Base-by-base conservation (phyloP, 768 basidiomycete genomes). In the Rhodotorula graminis region DNA sequence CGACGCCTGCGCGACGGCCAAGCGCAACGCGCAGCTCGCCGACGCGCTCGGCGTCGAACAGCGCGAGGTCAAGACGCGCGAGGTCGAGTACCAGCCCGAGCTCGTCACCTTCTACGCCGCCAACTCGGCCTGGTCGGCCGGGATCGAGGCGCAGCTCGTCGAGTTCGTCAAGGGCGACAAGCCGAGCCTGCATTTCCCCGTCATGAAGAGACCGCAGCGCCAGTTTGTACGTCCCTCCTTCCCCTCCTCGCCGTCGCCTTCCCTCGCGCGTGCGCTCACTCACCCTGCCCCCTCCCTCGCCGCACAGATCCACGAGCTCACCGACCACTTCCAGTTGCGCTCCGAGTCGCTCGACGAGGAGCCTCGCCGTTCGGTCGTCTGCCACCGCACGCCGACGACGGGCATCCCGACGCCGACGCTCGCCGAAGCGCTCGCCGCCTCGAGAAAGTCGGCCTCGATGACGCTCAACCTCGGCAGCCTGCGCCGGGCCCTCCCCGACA, bases 341-440 rank as follows among this genome's bases (percentile, higher is more conserved):
- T 87, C 89, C 0, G 87, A 90, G 76, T 87, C 93, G 83, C 87
- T 99, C 29, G 95, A 97, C 80, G 90, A 90, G 77, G 95, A 96
- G 77, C 95, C 95, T 0, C 85, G 90, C 78, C 84, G 91, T 14
- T 72, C 70, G 42, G 72, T 78, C 64, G 64, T 76, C 60, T 64
- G 73, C 42, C 59, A 74, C 37, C 74, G 73, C 25, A 72, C 73
- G 23, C 42, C 75, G 31, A 74, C 69, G 49, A 67, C 64, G 19
- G 71, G 59, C n/a, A 53, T 71, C 47, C 76, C 74, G 11, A 62
- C 61, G 9, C 74, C 77, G 6, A 69, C 67, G 16, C 74, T 76
- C 42, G 63, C 73, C 31, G 74, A 75, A 19, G 74, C 74, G 11
- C 65, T 75, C 56, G 69, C 64, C 19, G 70, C 72, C 0, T 58